Conservation (phyloP, 768 basidiomycete species). For the Boletus patriciae region DNA sequence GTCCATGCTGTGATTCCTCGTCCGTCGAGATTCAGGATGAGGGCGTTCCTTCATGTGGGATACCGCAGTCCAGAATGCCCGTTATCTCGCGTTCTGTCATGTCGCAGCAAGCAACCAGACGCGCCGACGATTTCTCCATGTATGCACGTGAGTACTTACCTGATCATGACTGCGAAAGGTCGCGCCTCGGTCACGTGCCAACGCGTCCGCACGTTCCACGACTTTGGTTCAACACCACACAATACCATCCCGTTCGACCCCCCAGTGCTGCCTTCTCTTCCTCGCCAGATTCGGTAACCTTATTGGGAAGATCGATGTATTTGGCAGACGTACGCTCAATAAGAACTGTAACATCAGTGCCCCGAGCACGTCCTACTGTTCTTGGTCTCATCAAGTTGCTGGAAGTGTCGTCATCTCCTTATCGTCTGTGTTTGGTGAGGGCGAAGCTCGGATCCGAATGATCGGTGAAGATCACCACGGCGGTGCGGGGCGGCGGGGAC, state of each 20-base stretch:
- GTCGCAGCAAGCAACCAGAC: slow-evolving; percentile 65
- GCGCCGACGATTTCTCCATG: slow-evolving; percentile 45
- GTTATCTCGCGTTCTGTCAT: slow-evolving; percentile 68
- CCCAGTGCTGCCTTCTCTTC: slow-evolving; percentile 79
- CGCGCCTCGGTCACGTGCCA: slow-evolving; percentile 41
- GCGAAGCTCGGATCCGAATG: slow-evolving; percentile 77
- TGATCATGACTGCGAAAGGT: too few relatives aligned
- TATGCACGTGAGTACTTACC: too few relatives aligned
- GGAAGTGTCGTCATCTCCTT: too few relatives aligned
- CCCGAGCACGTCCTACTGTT: slow-evolving; percentile 90
- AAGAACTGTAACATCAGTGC: slow-evolving; percentile 83
- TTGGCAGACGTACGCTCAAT: slow-evolving; percentile 81
- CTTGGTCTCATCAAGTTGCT: slow-evolving; percentile 65
- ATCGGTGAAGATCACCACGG: slow-evolving; percentile 82
- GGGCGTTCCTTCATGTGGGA: slow-evolving; percentile 8
- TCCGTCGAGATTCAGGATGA: slow-evolving; percentile 26
- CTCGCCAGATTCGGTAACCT: slow-evolving; percentile 97
- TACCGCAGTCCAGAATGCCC: slow-evolving; percentile 50
- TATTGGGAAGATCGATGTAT: slow-evolving; percentile 89
- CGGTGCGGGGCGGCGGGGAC: slow-evolving; percentile 74
- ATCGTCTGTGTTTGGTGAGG: too few relatives aligned
- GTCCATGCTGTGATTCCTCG: slow-evolving; percentile 43
- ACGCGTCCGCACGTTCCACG: slow-evolving; percentile 82
- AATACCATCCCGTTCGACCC: slow-evolving; percentile 96
- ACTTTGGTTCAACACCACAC: slow-evolving; percentile 86